Evolutionary conservation across 2,329 filamentous ascomycete genomes (phyloP).

Genomic region (Sphaerulina populicola): DNA sequence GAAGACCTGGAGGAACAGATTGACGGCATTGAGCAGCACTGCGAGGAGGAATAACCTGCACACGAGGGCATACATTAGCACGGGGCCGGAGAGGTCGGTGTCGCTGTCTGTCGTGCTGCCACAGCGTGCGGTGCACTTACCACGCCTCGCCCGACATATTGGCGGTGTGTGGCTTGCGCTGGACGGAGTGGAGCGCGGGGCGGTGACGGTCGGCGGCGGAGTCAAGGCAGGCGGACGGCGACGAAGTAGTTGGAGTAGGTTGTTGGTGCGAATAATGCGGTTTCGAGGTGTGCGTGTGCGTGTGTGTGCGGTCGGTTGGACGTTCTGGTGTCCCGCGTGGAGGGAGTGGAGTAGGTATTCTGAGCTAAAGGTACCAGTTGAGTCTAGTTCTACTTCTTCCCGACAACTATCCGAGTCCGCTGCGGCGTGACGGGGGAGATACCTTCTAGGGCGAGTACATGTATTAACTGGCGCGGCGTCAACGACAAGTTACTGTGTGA

Average conservation of each 20-base stretch:
- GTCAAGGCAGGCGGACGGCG: too few species aligned
- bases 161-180: conserved; percentile 7
- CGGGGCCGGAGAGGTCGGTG: background rate
- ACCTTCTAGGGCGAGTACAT: background rate
- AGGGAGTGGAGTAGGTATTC: background rate
- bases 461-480: background rate
- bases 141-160: conserved; percentile 37
- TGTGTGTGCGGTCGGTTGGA: too few species aligned
- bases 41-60: conserved; percentile 83
- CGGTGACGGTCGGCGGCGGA: background rate
- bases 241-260: too few species aligned
- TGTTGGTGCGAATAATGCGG: too few species aligned
- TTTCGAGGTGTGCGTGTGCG: too few species aligned
- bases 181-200: background rate
- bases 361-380: too few species aligned
- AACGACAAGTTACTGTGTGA: background rate
- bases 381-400: too few species aligned
- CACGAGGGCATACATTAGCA: background rate
- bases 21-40: conserved; percentile 99
- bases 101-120: conserved; percentile 6
- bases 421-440: background rate
- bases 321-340: too few species aligned
- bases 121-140: conserved; percentile 18
- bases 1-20: conserved; percentile 98
- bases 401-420: background rate